phyloP scores from a whole-genome alignment of 257 asterid genomes.

The Datura wrightii region DNA sequence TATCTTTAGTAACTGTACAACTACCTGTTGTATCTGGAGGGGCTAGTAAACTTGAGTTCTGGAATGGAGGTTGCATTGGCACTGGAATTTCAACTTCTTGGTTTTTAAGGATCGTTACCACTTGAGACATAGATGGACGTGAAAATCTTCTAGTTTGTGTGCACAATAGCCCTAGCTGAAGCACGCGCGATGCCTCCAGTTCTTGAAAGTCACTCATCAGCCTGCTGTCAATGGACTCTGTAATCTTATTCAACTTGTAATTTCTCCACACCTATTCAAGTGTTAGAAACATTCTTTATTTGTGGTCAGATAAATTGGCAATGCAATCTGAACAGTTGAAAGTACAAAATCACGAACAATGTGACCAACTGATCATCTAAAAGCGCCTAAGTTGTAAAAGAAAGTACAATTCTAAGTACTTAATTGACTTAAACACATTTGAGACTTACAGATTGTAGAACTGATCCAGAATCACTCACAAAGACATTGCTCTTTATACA shows the following conservation, averaged over 20 bases:
- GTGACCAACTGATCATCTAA: background rate
- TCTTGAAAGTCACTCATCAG: constrained; percentile 27
- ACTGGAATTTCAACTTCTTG: background rate
- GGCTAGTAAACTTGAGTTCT: constrained; percentile 25
- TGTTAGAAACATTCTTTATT: background rate
- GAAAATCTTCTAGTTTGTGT: constrained; percentile 31
- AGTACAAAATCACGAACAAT: too few species aligned
- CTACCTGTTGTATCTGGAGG: constrained; percentile 4
- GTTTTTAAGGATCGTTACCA: background rate
- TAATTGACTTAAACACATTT: background rate
- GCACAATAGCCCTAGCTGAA: constrained; percentile 12
- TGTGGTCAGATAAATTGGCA: background rate
- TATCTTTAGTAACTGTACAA: background rate
- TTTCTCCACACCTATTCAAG: constrained; percentile 26
- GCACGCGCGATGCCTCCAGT: constrained; percentile 26
- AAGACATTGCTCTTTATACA: constrained; percentile 25
- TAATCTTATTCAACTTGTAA: constrained; percentile 30
- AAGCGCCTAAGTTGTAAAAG: background rate
- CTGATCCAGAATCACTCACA: constrained; percentile 26
- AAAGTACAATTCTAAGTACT: background rate
- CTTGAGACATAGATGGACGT: constrained; percentile 31
- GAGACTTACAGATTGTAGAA: constrained; percentile 20
- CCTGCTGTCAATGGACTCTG: constrained; percentile 6
- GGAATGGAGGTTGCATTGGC: constrained; percentile 27
- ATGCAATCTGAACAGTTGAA: background rate